phyloP scores from a whole-genome alignment of 495 filamentous ascomycete species.

The Lasiosphaeria miniovina region DNA sequence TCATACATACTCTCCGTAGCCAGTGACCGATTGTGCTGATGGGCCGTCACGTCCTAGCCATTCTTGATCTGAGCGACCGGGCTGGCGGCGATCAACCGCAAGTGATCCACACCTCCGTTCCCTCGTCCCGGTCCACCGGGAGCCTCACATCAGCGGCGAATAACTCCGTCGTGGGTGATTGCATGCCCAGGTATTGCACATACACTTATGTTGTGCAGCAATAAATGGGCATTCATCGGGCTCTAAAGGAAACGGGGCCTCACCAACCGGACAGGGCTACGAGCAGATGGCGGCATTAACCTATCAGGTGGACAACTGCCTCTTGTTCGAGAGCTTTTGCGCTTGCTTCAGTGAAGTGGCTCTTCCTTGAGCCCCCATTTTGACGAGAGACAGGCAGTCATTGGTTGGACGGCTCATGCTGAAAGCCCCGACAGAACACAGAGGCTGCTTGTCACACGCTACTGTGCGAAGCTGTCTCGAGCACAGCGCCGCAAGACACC shows the following conservation, averaged over 20 bases:
- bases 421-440: too few relatives aligned
- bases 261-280: slow-evolving; percentile 18
- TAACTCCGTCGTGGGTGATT: slow-evolving; percentile 1
- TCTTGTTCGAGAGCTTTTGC: background rate
- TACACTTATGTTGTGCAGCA: slow-evolving; percentile 19
- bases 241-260: slow-evolving; percentile 7
- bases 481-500: too few relatives aligned
- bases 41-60: background rate
- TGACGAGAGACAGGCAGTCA: background rate
- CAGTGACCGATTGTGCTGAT: background rate
- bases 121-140: slow-evolving; percentile 20
- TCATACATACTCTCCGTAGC: background rate
- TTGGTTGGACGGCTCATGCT: background rate
- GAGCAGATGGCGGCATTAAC: background rate
- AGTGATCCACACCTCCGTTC: background rate
- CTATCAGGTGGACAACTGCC: background rate
- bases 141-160: slow-evolving; percentile 9
- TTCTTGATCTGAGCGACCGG: background rate
- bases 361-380: background rate
- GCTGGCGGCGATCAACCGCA: background rate
- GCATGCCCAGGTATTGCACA: slow-evolving; percentile 1
- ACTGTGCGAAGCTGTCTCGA: too few relatives aligned
- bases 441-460: too few relatives aligned
- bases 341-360: background rate
- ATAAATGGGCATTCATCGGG: slow-evolving; percentile 14